Evolutionary conservation across 768 basidiomycete genomes (phyloP).

Genomic region (Calocybe gangraenosa): DNA sequence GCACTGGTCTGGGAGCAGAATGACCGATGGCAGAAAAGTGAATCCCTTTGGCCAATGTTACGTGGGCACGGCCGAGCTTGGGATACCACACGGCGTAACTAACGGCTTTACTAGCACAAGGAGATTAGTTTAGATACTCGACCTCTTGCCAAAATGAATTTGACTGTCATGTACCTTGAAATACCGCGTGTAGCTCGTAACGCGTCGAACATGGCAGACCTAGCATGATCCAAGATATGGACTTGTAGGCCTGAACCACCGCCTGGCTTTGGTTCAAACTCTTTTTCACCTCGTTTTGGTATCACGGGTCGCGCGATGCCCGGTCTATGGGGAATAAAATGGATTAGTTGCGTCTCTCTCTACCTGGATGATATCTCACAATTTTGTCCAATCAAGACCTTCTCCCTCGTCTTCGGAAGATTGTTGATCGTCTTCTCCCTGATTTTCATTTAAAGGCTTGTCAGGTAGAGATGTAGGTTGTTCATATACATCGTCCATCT

Average conservation of each 20-base stretch:
- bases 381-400: conserved; percentile 78
- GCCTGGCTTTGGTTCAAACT: conserved; percentile 78
- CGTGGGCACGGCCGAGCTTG: conserved; percentile 55
- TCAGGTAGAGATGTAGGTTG: conserved; percentile 16
- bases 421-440: conserved; percentile 37
- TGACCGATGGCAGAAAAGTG: conserved; percentile 82
- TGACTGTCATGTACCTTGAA: conserved; percentile 48
- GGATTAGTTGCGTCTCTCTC: background rate
- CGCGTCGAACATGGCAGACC: conserved; percentile 85
- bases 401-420: conserved; percentile 62
- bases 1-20: conserved; percentile 52
- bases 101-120: conserved; percentile 55
- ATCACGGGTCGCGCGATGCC: conserved; percentile 61
- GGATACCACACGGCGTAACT: conserved; percentile 85
- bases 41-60: conserved; percentile 75
- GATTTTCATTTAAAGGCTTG: conserved; percentile 14
- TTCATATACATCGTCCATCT: conserved; percentile 23
- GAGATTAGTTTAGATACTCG: background rate
- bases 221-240: conserved; percentile 73
- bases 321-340: conserved; percentile 26
- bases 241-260: conserved; percentile 74
- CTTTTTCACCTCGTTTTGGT: conserved; percentile 96
- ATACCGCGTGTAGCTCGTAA: conserved; percentile 70
- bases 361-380: conserved; percentile 43
- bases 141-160: background rate